These are phyloP conservation scores for Aphanomyces euteiches DNA, from an alignment of 352 stramenopile genomes.

Conservation along the genomic window DNA sequence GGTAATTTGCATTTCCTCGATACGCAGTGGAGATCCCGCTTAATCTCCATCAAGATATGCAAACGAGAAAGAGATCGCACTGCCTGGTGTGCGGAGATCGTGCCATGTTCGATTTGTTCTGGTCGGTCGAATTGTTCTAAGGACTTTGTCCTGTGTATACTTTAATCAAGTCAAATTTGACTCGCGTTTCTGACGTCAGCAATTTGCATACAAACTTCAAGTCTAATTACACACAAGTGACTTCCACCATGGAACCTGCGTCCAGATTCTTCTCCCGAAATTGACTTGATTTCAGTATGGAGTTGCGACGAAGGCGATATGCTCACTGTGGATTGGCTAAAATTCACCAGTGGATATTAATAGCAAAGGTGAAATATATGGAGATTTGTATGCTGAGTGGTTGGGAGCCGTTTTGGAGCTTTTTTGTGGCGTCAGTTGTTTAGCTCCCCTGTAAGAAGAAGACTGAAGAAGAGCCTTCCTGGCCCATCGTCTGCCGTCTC, in stretches of 20 bases:
- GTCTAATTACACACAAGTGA: background rate
- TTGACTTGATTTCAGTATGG: background rate
- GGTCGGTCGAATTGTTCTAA: no score
- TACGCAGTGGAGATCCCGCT: no score
- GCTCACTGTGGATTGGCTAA: slow-evolving; percentile 3
- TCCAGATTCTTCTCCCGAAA: slow-evolving; percentile 2
- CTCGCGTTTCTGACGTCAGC: no score
- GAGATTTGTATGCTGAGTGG: slow-evolving; percentile 19
- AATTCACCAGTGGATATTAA: background rate
- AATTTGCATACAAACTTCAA: slow-evolving; percentile 10
- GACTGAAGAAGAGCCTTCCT: background rate
- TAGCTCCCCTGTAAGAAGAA: slow-evolving; percentile 11
- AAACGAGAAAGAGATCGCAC: no score
- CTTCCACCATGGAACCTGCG: no score
- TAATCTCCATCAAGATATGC: no score
- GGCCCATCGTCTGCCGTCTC: background rate
- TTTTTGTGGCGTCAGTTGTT: slow-evolving; percentile 19
- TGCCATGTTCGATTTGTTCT: no score
- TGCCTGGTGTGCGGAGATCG: no score
- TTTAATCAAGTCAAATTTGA: no score
- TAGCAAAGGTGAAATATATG: background rate
- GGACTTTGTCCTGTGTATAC: no score
- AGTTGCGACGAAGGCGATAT: background rate
- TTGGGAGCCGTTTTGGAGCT: background rate
- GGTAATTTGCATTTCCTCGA: no score